Evolutionary conservation across 2,329 filamentous ascomycete species (phyloP), one percentile per base, ranked within the genome.

Genomic region (Tolypocladium endophyticum): DNA sequence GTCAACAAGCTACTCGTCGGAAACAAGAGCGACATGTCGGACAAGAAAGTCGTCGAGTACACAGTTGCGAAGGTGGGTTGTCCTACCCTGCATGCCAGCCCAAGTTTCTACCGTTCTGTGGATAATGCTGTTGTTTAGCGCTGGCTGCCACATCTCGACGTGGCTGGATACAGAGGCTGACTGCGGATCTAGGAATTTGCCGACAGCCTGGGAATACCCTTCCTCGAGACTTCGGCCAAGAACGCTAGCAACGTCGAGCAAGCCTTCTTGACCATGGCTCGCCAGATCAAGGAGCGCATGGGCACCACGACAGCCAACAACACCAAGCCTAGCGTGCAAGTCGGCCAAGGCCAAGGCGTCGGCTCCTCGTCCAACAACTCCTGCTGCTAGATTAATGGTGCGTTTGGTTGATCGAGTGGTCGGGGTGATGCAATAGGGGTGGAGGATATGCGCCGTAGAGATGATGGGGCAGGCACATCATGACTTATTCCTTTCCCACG

Each of bases 21-120:
- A 73, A 99, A 99, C 89, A 99, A 99, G 89, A 96, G 92, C 79
- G 94, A 99, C 89, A 97, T 99, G 92, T 87, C 93, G 62, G 94
- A 99, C 81, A 99, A 99, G 89, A 99, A 97, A 84, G 94, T 97
- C 47, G 94, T 99, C 64, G 94, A 99, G 78, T 99, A 99, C 85
- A 96, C 92, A 65, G 94, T 97, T 68, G 94, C 94, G 69, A 99
- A 99, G 90, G 94, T 97, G 81, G 62, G 83, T 65, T 58, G n/a
- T 45, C 25, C 38, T 38, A 33, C 52, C 36, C 18, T 54, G 30
- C n/a, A 11, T 56, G 25, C 18, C 30, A 35, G 30, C 30, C 50
- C 12, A 20, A n/a, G 50, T 33, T 53, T 20, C 28, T n/a, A 14
- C 28, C 28, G 4, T 20, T 33, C 28, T 7, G 5, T n/a, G 4